Conservation (phyloP, 208 protist species). For the Trichomonas vaginalis region DNA sequence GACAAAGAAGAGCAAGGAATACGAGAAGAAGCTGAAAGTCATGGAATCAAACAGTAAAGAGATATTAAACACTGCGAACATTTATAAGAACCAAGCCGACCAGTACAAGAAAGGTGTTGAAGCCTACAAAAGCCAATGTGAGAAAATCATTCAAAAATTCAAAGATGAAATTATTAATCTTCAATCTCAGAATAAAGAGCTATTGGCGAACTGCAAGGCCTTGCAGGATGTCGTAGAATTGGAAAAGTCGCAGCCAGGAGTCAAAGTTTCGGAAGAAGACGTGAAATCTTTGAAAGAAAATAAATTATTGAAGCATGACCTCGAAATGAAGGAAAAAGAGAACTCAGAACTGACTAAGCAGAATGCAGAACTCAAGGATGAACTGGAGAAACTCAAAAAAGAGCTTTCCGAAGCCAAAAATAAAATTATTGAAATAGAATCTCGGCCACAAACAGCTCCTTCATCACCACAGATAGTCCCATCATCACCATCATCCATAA, state of each 20-base stretch:
- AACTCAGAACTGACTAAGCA: neutral
- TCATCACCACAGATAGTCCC: neutral
- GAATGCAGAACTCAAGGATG: neutral
- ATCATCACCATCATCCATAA: neutral
- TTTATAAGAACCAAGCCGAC: neutral
- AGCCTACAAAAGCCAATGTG: neutral
- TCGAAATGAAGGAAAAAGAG: neutral
- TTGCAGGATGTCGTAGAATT: neutral
- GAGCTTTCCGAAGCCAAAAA: neutral
- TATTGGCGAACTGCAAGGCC: neutral
- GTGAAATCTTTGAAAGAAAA: neutral
- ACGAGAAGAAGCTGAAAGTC: neutral
- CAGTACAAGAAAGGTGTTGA: neutral
- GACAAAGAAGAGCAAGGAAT: neutral
- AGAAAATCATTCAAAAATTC: neutral
- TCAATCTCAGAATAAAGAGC: neutral
- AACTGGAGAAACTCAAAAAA: neutral
- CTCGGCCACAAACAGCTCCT: neutral
- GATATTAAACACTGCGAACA: neutral
- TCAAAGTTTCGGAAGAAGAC: neutral
- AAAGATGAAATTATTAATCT: neutral
- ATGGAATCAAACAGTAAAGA: neutral
- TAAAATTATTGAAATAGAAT: neutral
- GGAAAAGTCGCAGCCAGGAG: neutral
- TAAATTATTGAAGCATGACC: neutral